A percentile compares a stretch with the other conserved stretches of the same genome.
These are phyloP conservation scores for Suillus plorans DNA, from an alignment of 768 basidiomycete species.

Conservation along the genomic window DNA sequence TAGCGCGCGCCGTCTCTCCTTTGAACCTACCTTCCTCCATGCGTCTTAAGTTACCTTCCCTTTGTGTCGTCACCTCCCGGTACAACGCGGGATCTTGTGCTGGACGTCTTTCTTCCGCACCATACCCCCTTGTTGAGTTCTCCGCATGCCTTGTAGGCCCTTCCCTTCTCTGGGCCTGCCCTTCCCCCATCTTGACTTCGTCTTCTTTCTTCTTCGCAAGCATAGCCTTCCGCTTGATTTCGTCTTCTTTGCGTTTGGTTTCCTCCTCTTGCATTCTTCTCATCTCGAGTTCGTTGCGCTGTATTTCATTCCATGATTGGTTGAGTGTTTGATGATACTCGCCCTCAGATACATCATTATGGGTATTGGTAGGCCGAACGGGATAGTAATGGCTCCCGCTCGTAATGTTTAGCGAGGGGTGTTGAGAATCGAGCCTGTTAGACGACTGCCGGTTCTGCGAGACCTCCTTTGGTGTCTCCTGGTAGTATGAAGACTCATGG, in stretches of 20 bases:
- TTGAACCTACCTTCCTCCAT: constrained; percentile 23
- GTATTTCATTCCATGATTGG: constrained; percentile 8
- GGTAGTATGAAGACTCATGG: constrained; percentile 24
- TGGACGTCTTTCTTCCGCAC: constrained; percentile 22
- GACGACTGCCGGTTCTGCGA: constrained; percentile 30
- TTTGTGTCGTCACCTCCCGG: constrained; percentile 18
- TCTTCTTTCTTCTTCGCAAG: constrained; percentile 23
- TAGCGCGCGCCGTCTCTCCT: constrained; percentile 22
- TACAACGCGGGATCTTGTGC: constrained; percentile 14
- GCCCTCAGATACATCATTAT: constrained; percentile 29
- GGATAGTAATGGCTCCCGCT: constrained; percentile 8
- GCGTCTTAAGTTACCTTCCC: constrained; percentile 23
- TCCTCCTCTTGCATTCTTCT: constrained; percentile 22
- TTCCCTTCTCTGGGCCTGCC: constrained; percentile 15
- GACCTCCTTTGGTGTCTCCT: constrained; percentile 27
- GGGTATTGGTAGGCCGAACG: constrained; percentile 19
- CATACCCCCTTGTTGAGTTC: constrained; percentile 17
- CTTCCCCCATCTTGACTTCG: constrained; percentile 19
- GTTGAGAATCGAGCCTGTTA: constrained; percentile 19
- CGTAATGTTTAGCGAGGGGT: constrained; percentile 9
- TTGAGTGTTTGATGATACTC: constrained; percentile 31
- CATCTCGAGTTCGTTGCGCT: constrained; percentile 23
- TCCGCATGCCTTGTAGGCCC: constrained; percentile 17
- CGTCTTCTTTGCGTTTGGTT: constrained; percentile 19
- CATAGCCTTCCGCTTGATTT: constrained; percentile 27